Conservation (phyloP, 805 yeast species). For the Ogataea methanolica region DNA sequence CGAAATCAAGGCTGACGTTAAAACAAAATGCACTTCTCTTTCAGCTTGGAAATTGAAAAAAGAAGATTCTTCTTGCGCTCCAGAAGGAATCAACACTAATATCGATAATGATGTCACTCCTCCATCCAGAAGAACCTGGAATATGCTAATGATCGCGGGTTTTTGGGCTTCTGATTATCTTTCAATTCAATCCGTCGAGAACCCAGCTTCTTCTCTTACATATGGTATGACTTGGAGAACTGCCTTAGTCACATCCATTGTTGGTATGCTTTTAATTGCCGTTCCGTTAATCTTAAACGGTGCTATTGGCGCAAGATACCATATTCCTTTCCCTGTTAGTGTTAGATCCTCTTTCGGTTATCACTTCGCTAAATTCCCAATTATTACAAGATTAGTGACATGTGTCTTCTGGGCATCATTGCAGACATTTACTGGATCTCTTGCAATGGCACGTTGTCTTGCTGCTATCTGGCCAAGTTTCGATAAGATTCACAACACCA, state of each 20-base stretch:
- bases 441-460: constrained; percentile 26
- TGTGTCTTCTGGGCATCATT: constrained; percentile 27
- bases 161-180: constrained; percentile 26
- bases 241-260: constrained; percentile 14
- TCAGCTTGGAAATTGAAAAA: constrained; percentile 13
- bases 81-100: constrained; percentile 15
- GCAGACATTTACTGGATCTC: constrained; percentile 25
- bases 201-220: constrained; percentile 13
- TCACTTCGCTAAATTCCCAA: constrained; percentile 28
- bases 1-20: constrained; percentile 3
- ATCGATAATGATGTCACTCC: constrained; percentile 21
- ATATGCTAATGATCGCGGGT: constrained; percentile 17
- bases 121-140: constrained; percentile 20
- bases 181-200: constrained; percentile 20
- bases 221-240: constrained; percentile 20
- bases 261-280: constrained; percentile 20
- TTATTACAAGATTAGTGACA: constrained; percentile 30
- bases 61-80: constrained; percentile 16
- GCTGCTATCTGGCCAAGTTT: constrained; percentile 27
- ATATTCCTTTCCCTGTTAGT: constrained; percentile 32
- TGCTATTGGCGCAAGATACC: constrained; percentile 30
- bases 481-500: constrained; percentile 18
- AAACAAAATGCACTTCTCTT: constrained; percentile 4
- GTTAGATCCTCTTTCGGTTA: constrained; percentile 31
- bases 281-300: constrained; percentile 23